These are phyloP conservation scores for Starmerella apis DNA, from an alignment of 805 yeast species.

Conservation along the genomic window DNA sequence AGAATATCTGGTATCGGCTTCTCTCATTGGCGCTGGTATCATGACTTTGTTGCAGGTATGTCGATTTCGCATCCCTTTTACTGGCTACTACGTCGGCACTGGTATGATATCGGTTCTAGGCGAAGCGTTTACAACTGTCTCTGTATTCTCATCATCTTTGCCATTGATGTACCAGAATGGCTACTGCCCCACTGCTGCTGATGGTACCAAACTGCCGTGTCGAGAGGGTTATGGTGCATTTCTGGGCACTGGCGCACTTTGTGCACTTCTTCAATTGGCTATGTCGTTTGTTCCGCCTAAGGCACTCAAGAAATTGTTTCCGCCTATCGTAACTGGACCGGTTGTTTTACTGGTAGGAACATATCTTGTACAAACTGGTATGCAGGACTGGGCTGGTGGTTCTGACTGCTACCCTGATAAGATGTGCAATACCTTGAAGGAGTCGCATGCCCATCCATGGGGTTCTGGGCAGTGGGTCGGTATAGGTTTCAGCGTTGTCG, in stretches of 20 bases:
- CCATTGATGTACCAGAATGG: slow-evolving; percentile 74
- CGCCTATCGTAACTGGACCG: slow-evolving; percentile 88
- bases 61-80: slow-evolving; percentile 61
- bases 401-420: slow-evolving; percentile 37
- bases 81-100: slow-evolving; percentile 73
- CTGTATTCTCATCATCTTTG: slow-evolving; percentile 63
- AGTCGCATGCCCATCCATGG: slow-evolving; percentile 55
- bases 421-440: slow-evolving; percentile 39
- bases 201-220: slow-evolving; percentile 64
- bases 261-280: slow-evolving; percentile 63
- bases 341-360: slow-evolving; percentile 80
- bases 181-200: slow-evolving; percentile 49
- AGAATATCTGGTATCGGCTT: slow-evolving; percentile 61
- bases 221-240: slow-evolving; percentile 87
- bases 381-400: slow-evolving; percentile 84
- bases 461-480: slow-evolving; percentile 84
- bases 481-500: slow-evolving; percentile 71
- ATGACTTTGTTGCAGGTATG: slow-evolving; percentile 69
- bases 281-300: slow-evolving; percentile 71
- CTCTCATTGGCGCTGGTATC: slow-evolving; percentile 60
- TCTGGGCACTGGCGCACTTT: slow-evolving; percentile 66
- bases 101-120: slow-evolving; percentile 87
- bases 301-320: slow-evolving; percentile 61
- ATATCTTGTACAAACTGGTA: slow-evolving; percentile 56
- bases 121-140: slow-evolving; percentile 78